Base-by-base conservation (phyloP, 108 stramenopile genomes). In the Schizochytrium sp. region DNA sequence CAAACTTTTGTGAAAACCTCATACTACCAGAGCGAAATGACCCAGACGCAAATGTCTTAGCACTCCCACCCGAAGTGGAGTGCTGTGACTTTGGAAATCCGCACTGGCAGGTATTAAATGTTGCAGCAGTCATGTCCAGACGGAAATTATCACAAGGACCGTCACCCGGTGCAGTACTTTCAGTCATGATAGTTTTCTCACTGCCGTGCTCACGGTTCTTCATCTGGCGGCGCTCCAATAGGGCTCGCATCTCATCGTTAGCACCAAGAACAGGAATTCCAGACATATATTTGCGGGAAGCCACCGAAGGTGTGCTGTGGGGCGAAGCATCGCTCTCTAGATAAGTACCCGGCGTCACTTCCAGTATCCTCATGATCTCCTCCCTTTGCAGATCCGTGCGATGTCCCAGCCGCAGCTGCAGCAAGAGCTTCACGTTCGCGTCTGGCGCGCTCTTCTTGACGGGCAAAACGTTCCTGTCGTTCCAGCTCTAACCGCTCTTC, bases 161-260 rank as follows among this genome's bases (percentile, higher is more conserved):
- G 38, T 2, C 76, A 28, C 49, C 76, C 76, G 19, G 76, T n/a
- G 59, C 59, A 60, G 59, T 17, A 60, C 17, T 10, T 28, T 83
- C 76, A n/a, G 76, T 55, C 64, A 15, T 69, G 15, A 69, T 69
- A 44, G 64, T 69, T 3, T 69, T 69, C 44, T 69, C 64, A 15
- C 64, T 69, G 7, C 42, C 19, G 28, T 69, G 44, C 64, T 69
- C 64, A 1, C 44, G 64, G 64, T 69, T 69, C 64, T 69, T 69
- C 5, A 44, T 12, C 15, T 69, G 64, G 12, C 64, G 7, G 64
- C 64, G 64, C 44, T 69, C 64, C 19, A 83, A 53, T n/a, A 83
- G 76, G 28, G 76, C 76, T 42, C 76, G 76, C 76, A 83, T 83
- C 76, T 83, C 76, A 53, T 83, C 76, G 28, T 83, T 83, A n/a